A percentile compares a stretch with the other conserved stretches of the same genome.
These are phyloP conservation scores for Hippophae gyantsensis DNA, from an alignment of 306 rosid species.

Conservation along the genomic window DNA sequence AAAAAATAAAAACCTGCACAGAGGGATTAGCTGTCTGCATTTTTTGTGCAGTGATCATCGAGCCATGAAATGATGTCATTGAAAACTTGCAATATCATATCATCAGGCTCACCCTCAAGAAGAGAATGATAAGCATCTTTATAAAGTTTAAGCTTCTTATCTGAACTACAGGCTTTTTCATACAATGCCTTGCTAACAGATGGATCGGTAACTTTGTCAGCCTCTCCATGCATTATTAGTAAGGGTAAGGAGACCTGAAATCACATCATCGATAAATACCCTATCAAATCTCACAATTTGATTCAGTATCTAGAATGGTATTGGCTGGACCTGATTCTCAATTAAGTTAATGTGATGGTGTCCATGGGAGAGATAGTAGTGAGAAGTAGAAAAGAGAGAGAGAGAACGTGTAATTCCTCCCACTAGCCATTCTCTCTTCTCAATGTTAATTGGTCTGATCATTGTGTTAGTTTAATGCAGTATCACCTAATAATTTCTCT, in stretches of 20 bases:
- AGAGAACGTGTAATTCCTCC: too few relatives aligned
- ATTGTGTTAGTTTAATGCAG: too few relatives aligned
- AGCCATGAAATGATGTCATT: conserved; percentile 75
- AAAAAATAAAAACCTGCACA: not conserved
- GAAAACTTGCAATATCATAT: conserved; percentile 41
- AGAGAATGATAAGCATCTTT: conserved; percentile 71
- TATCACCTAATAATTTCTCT: too few relatives aligned
- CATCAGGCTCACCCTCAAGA: conserved; percentile 95
- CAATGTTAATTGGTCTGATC: too few relatives aligned
- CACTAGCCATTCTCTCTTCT: too few relatives aligned
- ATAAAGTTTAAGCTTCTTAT: conserved; percentile 73
- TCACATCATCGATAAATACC: not conserved
- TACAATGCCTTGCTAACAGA: conserved; percentile 77
- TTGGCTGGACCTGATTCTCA: too few relatives aligned
- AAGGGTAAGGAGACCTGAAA: conserved; percentile 72
- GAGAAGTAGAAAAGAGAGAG: too few relatives aligned
- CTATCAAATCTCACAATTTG: not conserved
- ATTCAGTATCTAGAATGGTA: not conserved
- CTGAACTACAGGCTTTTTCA: conserved; percentile 63
- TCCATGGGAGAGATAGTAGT: too few relatives aligned
- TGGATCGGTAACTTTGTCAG: conserved; percentile 80
- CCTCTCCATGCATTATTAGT: conserved; percentile 81
- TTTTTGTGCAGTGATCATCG: conserved; percentile 34
- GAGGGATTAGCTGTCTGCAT: conserved; percentile 8
- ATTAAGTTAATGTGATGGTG: too few relatives aligned